Evolutionary conservation across 805 yeast genomes (phyloP), one percentile per base, ranked within the genome.

Genomic region (Wilhelminamyces savonicus): DNA sequence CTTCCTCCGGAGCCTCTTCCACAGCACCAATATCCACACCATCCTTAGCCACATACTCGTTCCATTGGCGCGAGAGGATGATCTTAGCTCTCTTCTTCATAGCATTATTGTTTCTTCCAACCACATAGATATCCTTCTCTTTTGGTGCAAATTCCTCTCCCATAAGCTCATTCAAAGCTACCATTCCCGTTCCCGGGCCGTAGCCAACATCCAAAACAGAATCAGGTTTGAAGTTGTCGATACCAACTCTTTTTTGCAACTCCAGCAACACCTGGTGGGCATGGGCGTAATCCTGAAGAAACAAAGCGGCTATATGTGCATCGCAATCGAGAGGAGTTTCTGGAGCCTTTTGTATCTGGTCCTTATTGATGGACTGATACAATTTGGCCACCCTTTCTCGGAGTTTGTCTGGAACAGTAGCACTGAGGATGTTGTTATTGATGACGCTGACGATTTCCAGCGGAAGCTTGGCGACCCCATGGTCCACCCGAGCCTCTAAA

Each of bases 161-260:
- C 76, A 85, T 74, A 1, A 88, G 44, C 45, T 87, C 95, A 48
- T 88, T 85, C 30, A 87, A 61, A 0, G 94, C 97, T 11, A 88
- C 58, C 64, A 92, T 76, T 2, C 97, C 97, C 0, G 94, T 80
- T 2, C 86, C 90, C 1, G 98, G 97, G 0, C 98, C 97, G 48
- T 70, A 78, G 0, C 95, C 90, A 10, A 85, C 73, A 46, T 85
- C 94, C 28, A 92, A 62, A 0, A 92, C 73, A 4, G 73, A 62
- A 17, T 68, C 47, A 0, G 97, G 97, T 14, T 53, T 53, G 59
- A 86, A 83, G 27, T 48, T 46, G 0, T 59, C 60, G 5, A 49
- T 56, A 0, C 78, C 81, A 13, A 68, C 52, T 23, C 88, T 62
- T 24, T 56, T 51, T 40, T 73, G 65, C 21, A 87, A 56, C 42